These are phyloP conservation scores for Chytriomyces sp. DNA, from an alignment of 192 early-diverging fungal genomes.

Conservation along the genomic window DNA sequence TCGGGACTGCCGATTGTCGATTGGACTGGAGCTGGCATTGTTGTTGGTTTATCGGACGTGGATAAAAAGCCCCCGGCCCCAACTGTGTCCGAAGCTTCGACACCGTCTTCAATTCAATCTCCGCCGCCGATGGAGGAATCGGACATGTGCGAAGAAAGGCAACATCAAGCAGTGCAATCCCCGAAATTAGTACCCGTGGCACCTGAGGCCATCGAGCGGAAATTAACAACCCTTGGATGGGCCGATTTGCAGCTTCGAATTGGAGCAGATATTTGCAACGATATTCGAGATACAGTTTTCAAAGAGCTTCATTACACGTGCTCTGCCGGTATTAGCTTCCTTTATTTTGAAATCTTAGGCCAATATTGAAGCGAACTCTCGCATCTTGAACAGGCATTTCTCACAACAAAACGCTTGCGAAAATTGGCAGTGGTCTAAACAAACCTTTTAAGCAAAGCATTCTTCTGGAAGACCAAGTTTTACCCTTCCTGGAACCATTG, in stretches of 20 bases:
- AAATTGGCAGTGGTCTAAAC: slow-evolving; percentile 81
- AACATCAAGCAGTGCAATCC: slow-evolving; percentile 32
- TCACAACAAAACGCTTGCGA: slow-evolving; percentile 85
- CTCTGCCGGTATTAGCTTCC: slow-evolving; percentile 41
- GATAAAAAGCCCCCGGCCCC: not conserved
- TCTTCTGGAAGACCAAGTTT: slow-evolving; percentile 61
- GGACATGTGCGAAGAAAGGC: slow-evolving; percentile 42
- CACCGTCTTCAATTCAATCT: not conserved
- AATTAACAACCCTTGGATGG: slow-evolving; percentile 56
- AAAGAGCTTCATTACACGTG: slow-evolving; percentile 80
- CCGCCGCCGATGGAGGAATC: not conserved
- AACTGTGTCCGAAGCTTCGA: not conserved
- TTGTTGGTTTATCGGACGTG: slow-evolving; percentile 24
- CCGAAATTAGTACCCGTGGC: not conserved
- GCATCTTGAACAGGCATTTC: slow-evolving; percentile 53
- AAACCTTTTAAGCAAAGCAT: slow-evolving; percentile 87
- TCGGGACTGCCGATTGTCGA: slow-evolving; percentile 25
- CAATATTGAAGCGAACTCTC: too few species aligned
- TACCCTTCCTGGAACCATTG: slow-evolving; percentile 64
- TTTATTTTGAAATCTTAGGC: too few species aligned
- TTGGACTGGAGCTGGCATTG: slow-evolving; percentile 43
- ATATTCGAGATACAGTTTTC: slow-evolving; percentile 68
- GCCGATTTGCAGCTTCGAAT: slow-evolving; percentile 78
- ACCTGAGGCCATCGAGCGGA: slow-evolving; percentile 13
- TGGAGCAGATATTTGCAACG: slow-evolving; percentile 70